Evolutionary conservation across 768 basidiomycete species (phyloP).

Genomic region (Hysterangium stoloniferum): DNA sequence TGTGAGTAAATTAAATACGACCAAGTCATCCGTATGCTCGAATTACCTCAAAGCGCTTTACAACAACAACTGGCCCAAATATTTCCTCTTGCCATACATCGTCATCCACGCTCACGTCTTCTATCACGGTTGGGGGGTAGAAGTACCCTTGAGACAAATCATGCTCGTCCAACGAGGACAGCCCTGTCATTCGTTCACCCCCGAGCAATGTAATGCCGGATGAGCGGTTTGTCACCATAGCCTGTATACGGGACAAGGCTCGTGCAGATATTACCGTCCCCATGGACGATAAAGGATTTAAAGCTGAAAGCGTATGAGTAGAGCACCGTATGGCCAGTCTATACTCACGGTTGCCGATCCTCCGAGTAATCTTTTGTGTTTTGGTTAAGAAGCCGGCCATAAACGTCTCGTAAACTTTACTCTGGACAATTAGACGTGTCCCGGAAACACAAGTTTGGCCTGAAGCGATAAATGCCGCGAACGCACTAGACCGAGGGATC

Average conservation of each 20-base stretch:
- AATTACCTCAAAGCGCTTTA: slow-evolving; percentile 44
- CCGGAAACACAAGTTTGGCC: slow-evolving; percentile 92
- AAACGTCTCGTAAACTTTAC: slow-evolving; percentile 60
- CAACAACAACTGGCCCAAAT: slow-evolving; percentile 79
- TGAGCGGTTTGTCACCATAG: slow-evolving; percentile 40
- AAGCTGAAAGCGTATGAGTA: slow-evolving; percentile 28
- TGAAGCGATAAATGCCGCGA: slow-evolving; percentile 75
- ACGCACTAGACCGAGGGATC: slow-evolving; percentile 38
- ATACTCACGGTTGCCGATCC: slow-evolving; percentile 73
- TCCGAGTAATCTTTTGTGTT: slow-evolving; percentile 46
- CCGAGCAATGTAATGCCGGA: slow-evolving; percentile 50
- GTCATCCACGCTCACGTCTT: slow-evolving; percentile 46
- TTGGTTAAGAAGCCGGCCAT: slow-evolving; percentile 56
- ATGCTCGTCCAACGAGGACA: slow-evolving; percentile 59
- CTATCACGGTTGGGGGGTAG: slow-evolving; percentile 73
- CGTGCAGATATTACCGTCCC: slow-evolving; percentile 66
- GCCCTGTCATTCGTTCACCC: slow-evolving; percentile 55
- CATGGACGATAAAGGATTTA: slow-evolving; percentile 66
- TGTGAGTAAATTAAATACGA: neutral
- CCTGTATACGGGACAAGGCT: slow-evolving; percentile 59
- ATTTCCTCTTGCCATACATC: slow-evolving; percentile 78
- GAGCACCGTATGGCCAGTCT: slow-evolving; percentile 1
- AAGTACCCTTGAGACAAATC: slow-evolving; percentile 68
- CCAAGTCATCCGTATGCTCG: no score
- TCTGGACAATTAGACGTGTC: slow-evolving; percentile 73